These are phyloP conservation scores for Chimonanthus salicifolius DNA, from an alignment of 164 flowering plant genomes.

Conservation along the genomic window DNA sequence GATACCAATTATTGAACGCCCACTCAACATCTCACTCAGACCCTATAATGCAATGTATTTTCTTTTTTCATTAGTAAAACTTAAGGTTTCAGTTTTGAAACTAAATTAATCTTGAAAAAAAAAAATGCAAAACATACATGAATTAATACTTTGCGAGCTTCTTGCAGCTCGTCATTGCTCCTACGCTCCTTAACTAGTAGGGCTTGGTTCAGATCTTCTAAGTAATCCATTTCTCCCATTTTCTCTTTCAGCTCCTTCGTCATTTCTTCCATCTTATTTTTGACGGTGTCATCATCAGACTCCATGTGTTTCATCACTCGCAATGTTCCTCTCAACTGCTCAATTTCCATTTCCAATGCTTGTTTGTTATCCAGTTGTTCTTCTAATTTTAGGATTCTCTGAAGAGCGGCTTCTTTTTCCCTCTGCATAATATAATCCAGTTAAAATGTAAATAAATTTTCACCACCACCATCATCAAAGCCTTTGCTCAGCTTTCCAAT, in stretches of 20 bases:
- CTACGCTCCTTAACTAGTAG: slow-evolving; percentile 51
- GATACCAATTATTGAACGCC: slow-evolving; percentile 44
- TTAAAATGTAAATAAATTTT: too few species aligned
- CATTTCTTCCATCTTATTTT: slow-evolving; percentile 33
- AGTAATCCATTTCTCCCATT: slow-evolving; percentile 37
- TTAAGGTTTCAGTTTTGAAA: too few species aligned
- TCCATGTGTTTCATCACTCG: slow-evolving; percentile 61
- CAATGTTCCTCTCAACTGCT: slow-evolving; percentile 53
- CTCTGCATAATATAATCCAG: slow-evolving; percentile 31
- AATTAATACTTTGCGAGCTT: slow-evolving; percentile 59
- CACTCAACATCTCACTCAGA: slow-evolving; percentile 36
- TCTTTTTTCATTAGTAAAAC: too few species aligned
- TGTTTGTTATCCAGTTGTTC: slow-evolving; percentile 63
- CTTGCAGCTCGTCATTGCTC: slow-evolving; percentile 20
- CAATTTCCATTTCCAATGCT: slow-evolving; percentile 64
- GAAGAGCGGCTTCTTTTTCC: slow-evolving; percentile 49
- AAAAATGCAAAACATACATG: slow-evolving; percentile 24
- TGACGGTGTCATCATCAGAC: slow-evolving; percentile 35
- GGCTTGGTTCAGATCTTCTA: slow-evolving; percentile 38
- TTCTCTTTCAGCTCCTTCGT: slow-evolving; percentile 40
- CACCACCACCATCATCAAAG: too few species aligned
- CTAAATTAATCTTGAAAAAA: too few species aligned
- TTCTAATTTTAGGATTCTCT: slow-evolving; percentile 45
- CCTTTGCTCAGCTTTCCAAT: too few species aligned
- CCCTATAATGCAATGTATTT: slow-evolving; percentile 30